Evolutionary conservation across 2,329 filamentous ascomycete genomes (phyloP), one percentile per base, ranked within the genome.

Genomic region (Botrytis tulipae): DNA sequence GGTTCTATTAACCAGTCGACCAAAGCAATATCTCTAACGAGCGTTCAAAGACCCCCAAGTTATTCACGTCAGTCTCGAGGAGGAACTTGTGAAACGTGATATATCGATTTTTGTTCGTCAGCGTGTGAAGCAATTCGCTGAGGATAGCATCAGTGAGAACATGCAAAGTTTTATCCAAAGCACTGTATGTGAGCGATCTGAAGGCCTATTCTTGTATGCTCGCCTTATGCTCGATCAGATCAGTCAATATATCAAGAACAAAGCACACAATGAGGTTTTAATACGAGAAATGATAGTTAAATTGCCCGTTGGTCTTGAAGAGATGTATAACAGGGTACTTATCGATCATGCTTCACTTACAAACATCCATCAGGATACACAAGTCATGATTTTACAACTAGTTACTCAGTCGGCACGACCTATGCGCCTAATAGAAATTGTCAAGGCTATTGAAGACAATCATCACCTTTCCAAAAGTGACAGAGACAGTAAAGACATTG

Each of bases 1-100:
- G 73, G 74, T 86, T 0, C 40, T 85, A 0, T 79, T 85, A 7
- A 86, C 85, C 0, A 85, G 84, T 74, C 83, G 85, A 0, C 84
- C 83, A 1, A 76, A 81, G 3, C 76, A 78, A 7, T 71, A 73
- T 10, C 73, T 83, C 16, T 81, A 85, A 73, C 62, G 44, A 0
- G 74, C 76, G 1, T 76, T 86, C 10, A 79, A 80, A 46, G 69
- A 76, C 3, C 57, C 75, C 0, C 72, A 73, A 7, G 74, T 79
- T n/a, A 65, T 82, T 18, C 75, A 82, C 1, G 75, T 86, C n/a
- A 79, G 82, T 1, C 80, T 87, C 14, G 79, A 84, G 14, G 42
- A 79, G 80, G 46, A 73, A 72, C 9, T 70, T 78, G 82, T 86
- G 1, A 81, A 84, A 46, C 69, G 73, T 0, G 85, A 86, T 73